Base-by-base conservation (phyloP, 805 yeast genomes). In the Torulaspora quercuum region DNA sequence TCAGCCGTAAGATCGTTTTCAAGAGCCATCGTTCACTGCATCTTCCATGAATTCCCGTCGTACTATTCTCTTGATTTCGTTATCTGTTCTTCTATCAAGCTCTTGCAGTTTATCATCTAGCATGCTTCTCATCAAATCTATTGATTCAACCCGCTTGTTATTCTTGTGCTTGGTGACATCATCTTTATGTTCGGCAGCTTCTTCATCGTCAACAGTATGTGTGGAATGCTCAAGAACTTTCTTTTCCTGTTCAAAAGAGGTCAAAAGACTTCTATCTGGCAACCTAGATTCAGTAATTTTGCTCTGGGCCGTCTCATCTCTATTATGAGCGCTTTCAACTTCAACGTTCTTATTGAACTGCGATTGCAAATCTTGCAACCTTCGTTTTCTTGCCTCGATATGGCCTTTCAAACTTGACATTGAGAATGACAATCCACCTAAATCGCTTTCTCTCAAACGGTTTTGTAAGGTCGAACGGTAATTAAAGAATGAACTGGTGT, bases 71-170 rank as follows among this genome's bases (percentile, higher is more conserved):
- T 58, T 57, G 1, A 75, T 59, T 1, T 64, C 66, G n/a, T 52
- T 55, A 28, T 73, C 67, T 0, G 80, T 76, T 31, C 61, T 52
- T 16, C 59, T 55, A 2, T 65, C 59, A n/a, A 74, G 46, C 4
- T 58, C 45, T 8, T 63, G 62, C 31, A 72, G 33, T 24, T 66
- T 63, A 0, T 58, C 62, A 21, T 61, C 52, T 6, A 76, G 41
- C 39, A 66, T 70, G 11, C 61, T 48, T 43, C 56, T 65, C 53
- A 67, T 48, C 53, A 62, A 72, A 55, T 59, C 55, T 5, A 61
- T 55, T 5, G 51, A 55, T 32, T 49, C 45, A 25, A 26, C 29
- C 6, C 46, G 45, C 23, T 44, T 47, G 12, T 29, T 31, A 10
- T 30, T 31, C 5, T 24, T 30, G n/a, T 13, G 11, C 8, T 17